Evolutionary conservation across 306 rosid genomes (phyloP).

Genomic region (Inga leiocalycina): DNA sequence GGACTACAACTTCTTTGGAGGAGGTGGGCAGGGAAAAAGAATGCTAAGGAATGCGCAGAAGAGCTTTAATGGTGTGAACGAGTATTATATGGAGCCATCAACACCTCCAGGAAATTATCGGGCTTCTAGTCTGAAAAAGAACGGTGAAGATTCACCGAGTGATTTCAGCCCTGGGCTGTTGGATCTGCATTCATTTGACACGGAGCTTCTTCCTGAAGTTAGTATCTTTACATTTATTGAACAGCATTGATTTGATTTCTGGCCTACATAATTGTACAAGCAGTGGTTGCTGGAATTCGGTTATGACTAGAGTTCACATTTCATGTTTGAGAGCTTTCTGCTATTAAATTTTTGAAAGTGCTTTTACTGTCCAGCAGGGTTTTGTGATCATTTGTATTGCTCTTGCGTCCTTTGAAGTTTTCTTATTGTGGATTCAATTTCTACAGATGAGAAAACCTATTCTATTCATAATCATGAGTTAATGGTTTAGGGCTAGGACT

Average conservation of each 20-base stretch:
- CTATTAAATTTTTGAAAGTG: neutral
- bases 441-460: neutral
- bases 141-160: slow-evolving; percentile 67
- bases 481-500: neutral
- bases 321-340: neutral
- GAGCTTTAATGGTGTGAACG: slow-evolving; percentile 63
- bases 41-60: slow-evolving; percentile 74
- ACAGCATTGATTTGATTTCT: neutral
- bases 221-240: slow-evolving; percentile 24
- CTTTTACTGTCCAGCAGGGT: neutral
- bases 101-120: slow-evolving; percentile 74
- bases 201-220: slow-evolving; percentile 95
- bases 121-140: slow-evolving; percentile 51
- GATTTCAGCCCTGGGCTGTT: slow-evolving; percentile 95
- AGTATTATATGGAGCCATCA: slow-evolving; percentile 75
- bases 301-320: slow-evolving; percentile 1
- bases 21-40: slow-evolving; percentile 76
- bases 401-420: neutral
- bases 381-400: neutral
- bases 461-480: neutral
- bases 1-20: slow-evolving; percentile 76
- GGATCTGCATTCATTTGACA: slow-evolving; percentile 95
- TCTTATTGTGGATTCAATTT: neutral
- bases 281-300: neutral
- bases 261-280: slow-evolving; percentile 3